Base-by-base conservation (phyloP, 495 filamentous ascomycete species). In the Talaromyces wortmannii region DNA sequence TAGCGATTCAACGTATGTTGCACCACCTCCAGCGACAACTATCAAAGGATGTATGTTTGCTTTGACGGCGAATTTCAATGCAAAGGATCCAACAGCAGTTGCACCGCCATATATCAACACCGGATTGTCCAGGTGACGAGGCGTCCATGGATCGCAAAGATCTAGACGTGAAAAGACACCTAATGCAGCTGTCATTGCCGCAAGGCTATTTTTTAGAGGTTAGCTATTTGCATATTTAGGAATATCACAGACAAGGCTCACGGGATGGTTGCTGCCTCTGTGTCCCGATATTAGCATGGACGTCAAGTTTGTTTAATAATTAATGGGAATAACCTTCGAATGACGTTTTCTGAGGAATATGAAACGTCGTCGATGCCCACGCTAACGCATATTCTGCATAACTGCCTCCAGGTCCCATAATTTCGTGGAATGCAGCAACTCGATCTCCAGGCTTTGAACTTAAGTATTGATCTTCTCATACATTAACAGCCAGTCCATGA, bases 301-400 rank as follows among this genome's bases (percentile, higher is more conserved):
- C 16, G 2, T 15, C 11, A 17, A 17, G 13, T 46, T 46, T 23
- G 44, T 15, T 8, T 7, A 17, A 16, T n/a, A 13, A 5, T 10
- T 10, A 15, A n/a, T 32, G n/a, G 36, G 31, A 36, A 55, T n/a
- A 8, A 68, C 63, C 66, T 50, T 91, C 87, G 57, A 89, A 91
- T 29, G 64, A 78, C 0, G 72, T 83, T 45, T 79, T 71, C 36
- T 76, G 63, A 0, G 87, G 86, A 18, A 90, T 71, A 59, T 85
- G 83, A 60, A 89, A 89, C 0, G 86, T 89, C 0, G 84, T 82
- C 61, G 85, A 76, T 43, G 73, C 70, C 77, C 74, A 83, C 4
- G 78, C 78, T 31, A 90, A 57, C 8, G 84, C 83, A 64, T 90
- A 91, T 58, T 90, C 84, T 23, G 87, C 87, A 61, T 78, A 91